Conservation (phyloP, 805 yeast species). For the Starmerella scarabaei region DNA sequence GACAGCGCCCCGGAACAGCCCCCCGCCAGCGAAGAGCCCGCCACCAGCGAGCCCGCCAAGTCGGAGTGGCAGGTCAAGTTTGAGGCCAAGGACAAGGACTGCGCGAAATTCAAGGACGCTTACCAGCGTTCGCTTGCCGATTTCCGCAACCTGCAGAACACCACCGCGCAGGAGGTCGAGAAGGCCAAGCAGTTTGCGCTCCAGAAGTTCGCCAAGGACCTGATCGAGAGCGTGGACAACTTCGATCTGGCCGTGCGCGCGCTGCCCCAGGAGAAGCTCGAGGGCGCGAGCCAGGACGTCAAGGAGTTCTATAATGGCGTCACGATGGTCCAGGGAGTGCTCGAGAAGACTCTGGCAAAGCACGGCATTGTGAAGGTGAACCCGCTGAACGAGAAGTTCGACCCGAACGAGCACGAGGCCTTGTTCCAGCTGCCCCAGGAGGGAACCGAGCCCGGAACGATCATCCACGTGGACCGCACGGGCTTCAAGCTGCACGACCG, state of each 20-base stretch:
- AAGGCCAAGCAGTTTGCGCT: conserved; percentile 83
- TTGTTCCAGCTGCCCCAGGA: conserved; percentile 78
- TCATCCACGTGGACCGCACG: conserved; percentile 81
- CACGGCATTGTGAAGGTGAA: conserved; percentile 74
- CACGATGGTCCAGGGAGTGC: conserved; percentile 73
- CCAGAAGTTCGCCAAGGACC: conserved; percentile 81
- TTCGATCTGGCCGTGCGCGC: conserved; percentile 79
- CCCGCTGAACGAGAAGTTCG: conserved; percentile 74
- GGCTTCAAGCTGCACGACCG: conserved; percentile 79
- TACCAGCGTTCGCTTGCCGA: conserved; percentile 78
- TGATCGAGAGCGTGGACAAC: conserved; percentile 80
- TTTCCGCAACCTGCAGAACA: conserved; percentile 82
- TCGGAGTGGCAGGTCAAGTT: conserved; percentile 39
- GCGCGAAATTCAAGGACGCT: conserved; percentile 70
- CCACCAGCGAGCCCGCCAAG: conserved; percentile 20
- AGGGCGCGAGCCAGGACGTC: conserved; percentile 35
- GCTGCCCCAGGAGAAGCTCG: conserved; percentile 28
- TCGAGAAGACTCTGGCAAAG: conserved; percentile 65
- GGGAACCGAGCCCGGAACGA: conserved; percentile 82
- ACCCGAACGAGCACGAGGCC: conserved; percentile 89
- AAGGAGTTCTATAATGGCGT: conserved; percentile 76
- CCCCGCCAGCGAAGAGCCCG: no score
- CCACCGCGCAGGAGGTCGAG: conserved; percentile 74
- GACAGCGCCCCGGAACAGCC: conserved; percentile 13
- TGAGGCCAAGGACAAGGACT: conserved; percentile 44